Conservation (phyloP, 345 rosid species). For the Excoecaria cochinchinensis region DNA sequence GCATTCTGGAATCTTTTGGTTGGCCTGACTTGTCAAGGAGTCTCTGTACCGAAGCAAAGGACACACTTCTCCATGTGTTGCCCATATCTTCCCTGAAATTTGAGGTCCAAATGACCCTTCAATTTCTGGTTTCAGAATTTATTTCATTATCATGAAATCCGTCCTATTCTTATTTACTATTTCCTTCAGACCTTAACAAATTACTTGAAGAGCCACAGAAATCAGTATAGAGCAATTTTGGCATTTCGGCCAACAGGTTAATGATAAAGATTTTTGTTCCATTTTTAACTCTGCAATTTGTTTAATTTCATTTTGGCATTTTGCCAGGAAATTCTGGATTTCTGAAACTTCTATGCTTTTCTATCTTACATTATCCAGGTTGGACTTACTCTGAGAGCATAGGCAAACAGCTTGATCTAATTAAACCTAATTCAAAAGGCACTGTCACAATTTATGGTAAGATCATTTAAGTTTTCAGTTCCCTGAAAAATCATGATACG, state of each 20-base stretch:
- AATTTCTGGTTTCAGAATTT: not conserved
- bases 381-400: conserved; percentile 72
- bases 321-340: not conserved
- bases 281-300: not conserved
- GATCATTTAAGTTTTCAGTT: conserved; percentile 23
- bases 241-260: conserved; percentile 84
- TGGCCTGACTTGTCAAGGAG: conserved; percentile 64
- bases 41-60: conserved; percentile 59
- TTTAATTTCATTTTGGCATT: not conserved
- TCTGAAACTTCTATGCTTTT: not conserved
- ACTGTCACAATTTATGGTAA: conserved; percentile 70
- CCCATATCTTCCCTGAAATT: conserved; percentile 61
- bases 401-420: conserved; percentile 58
- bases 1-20: conserved; percentile 58
- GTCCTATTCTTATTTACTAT: not conserved
- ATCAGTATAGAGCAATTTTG: conserved; percentile 52
- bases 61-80: conserved; percentile 66
- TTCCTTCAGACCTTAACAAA: conserved; percentile 45
- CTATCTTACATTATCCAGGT: conserved; percentile 36
- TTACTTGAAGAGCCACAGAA: conserved; percentile 47
- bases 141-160: not conserved
- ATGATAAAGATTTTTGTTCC: not conserved
- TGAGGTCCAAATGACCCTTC: conserved; percentile 44
- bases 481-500: not conserved
- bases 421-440: conserved; percentile 58